These are phyloP conservation scores for Adenanthera pavonina DNA, from an alignment of 306 rosid genomes.

Conservation along the genomic window DNA sequence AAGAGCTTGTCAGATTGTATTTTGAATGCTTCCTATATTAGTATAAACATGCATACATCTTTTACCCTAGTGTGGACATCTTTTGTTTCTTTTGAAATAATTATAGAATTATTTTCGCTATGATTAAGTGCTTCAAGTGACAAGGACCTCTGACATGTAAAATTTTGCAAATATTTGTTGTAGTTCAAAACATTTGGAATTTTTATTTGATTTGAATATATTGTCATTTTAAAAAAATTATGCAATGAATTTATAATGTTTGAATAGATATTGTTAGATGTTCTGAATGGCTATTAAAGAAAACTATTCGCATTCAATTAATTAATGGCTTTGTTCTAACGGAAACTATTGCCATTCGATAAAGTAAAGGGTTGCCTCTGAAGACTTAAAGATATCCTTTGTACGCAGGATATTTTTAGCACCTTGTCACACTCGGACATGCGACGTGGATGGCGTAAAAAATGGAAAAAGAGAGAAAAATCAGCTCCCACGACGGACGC, in stretches of 20 bases:
- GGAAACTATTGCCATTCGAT: not conserved
- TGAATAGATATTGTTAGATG: not conserved
- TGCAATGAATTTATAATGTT: not conserved
- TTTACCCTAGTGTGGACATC: not conserved
- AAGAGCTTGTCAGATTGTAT: not conserved
- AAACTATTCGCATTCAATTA: not conserved
- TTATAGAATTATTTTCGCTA: not conserved
- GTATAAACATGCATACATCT: not conserved
- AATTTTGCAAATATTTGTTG: not conserved
- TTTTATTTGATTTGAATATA: not conserved
- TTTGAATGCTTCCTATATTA: not conserved
- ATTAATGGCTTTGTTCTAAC: not conserved
- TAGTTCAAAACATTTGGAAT: not conserved
- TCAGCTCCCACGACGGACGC: no score
- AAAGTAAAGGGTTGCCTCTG: not conserved
- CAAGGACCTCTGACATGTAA: not conserved
- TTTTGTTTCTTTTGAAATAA: not conserved
- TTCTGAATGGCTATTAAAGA: not conserved
- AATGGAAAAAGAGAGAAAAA: no score
- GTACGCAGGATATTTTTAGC: not conserved
- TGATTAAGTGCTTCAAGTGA: not conserved
- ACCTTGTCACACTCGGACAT: not conserved
- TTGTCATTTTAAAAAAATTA: not conserved
- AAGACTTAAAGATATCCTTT: not conserved
- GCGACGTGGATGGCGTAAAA: no score